Base-by-base conservation (phyloP, 169 alveolate genomes). In the Cryptosporidium bovis region DNA sequence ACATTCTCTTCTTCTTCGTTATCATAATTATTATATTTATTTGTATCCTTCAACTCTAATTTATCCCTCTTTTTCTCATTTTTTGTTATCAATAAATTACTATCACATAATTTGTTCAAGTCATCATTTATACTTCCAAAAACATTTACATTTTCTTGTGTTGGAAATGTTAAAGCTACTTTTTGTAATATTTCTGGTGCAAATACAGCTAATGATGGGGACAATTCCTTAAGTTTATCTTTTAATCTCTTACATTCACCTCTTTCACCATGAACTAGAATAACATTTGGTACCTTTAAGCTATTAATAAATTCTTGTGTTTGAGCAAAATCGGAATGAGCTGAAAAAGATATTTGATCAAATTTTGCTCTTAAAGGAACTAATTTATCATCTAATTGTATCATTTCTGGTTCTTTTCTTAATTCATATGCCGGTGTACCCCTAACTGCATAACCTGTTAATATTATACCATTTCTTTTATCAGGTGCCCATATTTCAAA, bases 371-470 rank as follows among this genome's bases (percentile, higher is more conserved):
- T 84, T 66, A 91, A 83, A 65, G 91, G 95, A 2, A 89, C 90
- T n/a, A 87, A 82, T 55, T 93, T 94, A 69, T 93, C 94, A 64
- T 95, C 95, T 16, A 96, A 65, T 58, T 92, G 94, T 2, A 96
- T 91, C 55, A 91, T 91, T 53, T 94, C 97, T 3, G 99, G 99
- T 64, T 96, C 96, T 13, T 94, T 96, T 90, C 96, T 93, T 18
- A 98, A 93, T 68, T 95, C 96, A 69, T 97, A 97, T 16, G 99
- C 99, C 18, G 97, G 93, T 1, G 99, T 97, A 3, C 99, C 99
- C 90, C 96, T 97, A 4, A 97, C 99, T 36, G 98, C 94, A 92
- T 97, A 98, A 2, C 99, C 99, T 10, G 99, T 98, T 36, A 98
- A 90, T 24, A 98, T 95, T 15, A 98, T 96, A 48, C 98, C 99